Evolutionary conservation across 192 early-diverging fungal species (phyloP).

Genomic region (Phycomyces blakesleeanus): DNA sequence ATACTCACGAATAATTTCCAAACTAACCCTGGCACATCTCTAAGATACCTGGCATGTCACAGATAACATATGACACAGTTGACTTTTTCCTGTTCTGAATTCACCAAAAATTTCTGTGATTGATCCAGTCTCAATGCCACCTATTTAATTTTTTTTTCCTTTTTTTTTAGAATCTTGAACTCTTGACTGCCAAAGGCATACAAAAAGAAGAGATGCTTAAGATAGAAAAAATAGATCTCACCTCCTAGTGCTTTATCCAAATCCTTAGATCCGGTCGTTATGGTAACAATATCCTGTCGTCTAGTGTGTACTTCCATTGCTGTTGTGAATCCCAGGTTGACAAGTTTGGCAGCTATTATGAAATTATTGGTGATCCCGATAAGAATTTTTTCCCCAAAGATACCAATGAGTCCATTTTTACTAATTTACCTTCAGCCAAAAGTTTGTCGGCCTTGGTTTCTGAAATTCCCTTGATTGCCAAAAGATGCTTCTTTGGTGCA

Average conservation of each 20-base stretch:
- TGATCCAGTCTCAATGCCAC: slow-evolving; percentile 92
- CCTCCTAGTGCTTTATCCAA: slow-evolving; percentile 91
- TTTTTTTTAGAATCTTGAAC: neutral
- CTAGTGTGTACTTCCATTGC: slow-evolving; percentile 87
- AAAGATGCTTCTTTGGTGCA: slow-evolving; percentile 83
- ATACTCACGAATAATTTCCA: neutral
- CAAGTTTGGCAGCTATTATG: slow-evolving; percentile 73
- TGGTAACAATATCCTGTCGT: slow-evolving; percentile 73
- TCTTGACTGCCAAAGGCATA: neutral
- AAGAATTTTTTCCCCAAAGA: slow-evolving; percentile 10
- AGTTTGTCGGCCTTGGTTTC: slow-evolving; percentile 97
- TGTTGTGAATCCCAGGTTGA: slow-evolving; percentile 94
- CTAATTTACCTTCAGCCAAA: slow-evolving; percentile 67
- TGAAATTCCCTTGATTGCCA: slow-evolving; percentile 91
- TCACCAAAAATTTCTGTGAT: slow-evolving; percentile 99
- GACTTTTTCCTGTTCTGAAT: slow-evolving; percentile 97
- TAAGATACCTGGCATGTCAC: slow-evolving; percentile 83
- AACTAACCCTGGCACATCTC: neutral
- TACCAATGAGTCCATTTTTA: too few relatives aligned
- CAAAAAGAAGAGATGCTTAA: neutral
- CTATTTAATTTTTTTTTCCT: slow-evolving; percentile 20
- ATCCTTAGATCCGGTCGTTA: slow-evolving; percentile 88
- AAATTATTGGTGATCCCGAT: neutral
- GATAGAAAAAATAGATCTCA: slow-evolving; percentile 2
- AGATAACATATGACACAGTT: slow-evolving; percentile 92